phyloP scores from a whole-genome alignment of 1,284 basidiomycete genomes.

The Waitea zeae region DNA sequence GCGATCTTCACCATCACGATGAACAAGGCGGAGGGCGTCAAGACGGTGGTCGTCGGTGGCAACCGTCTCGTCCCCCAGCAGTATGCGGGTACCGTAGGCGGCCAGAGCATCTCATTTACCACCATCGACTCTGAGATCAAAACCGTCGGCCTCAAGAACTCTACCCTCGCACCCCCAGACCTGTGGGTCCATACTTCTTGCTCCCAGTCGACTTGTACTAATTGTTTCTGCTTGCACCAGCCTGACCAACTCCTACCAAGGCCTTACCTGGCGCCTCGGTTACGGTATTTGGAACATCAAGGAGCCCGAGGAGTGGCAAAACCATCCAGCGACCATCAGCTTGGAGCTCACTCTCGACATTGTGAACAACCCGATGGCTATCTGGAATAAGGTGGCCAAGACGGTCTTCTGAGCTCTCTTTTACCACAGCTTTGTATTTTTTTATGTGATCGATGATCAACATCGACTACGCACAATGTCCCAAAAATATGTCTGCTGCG shows the following conservation, averaged over 20 bases:
- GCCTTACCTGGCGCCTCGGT: constrained; percentile 45
- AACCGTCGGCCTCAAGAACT: constrained; percentile 33
- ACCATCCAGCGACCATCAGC: constrained; percentile 32
- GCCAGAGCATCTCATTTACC: constrained; percentile 35
- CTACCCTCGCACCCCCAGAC: constrained; percentile 40
- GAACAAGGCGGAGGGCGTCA: constrained; percentile 37
- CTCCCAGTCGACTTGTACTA: constrained; percentile 1
- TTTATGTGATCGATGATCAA: no score
- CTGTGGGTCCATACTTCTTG: constrained; percentile 16
- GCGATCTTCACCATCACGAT: constrained; percentile 40
- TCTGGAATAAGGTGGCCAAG: constrained; percentile 25
- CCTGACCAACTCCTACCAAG: constrained; percentile 32
- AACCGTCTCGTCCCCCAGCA: constrained; percentile 28
- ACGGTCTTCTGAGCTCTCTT: constrained; percentile 10
- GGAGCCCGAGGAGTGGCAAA: constrained; percentile 46
- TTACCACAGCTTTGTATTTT: not conserved
- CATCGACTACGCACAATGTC: no score
- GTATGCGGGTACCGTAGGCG: constrained; percentile 45
- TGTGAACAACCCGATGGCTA: constrained; percentile 27
- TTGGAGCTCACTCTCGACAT: constrained; percentile 28
- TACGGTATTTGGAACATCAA: constrained; percentile 32
- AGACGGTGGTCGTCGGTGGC: constrained; percentile 38
- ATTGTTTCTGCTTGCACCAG: constrained; percentile 13
- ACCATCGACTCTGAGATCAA: constrained; percentile 43
- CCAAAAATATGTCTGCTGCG: no score